phyloP scores from a whole-genome alignment of 139 green algal genomes.

The Mesotaenium endlicherianum region DNA sequence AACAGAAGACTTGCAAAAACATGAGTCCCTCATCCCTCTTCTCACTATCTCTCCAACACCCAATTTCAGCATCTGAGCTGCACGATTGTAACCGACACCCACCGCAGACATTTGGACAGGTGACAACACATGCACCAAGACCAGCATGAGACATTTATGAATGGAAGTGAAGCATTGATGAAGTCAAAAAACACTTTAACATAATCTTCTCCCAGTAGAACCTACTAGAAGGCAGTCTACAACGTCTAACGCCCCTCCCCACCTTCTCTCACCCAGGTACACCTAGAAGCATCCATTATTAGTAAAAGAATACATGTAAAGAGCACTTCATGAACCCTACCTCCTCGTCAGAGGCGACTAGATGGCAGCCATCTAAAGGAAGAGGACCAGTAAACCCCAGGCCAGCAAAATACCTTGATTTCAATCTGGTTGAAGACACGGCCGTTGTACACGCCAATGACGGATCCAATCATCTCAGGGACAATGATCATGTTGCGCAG shows the following conservation, averaged over 20 bases:
- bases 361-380: no score
- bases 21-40: no score
- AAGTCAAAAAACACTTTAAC: neutral
- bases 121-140: no score
- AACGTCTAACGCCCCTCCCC: neutral
- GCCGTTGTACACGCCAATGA: conserved; percentile 99
- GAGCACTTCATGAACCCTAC: neutral
- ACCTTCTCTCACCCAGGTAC: neutral
- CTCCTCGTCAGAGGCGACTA: neutral
- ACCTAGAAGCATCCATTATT: neutral
- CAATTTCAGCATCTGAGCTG: no score
- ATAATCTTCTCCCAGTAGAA: neutral
- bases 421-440: conserved; percentile 99
- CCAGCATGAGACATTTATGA: no score
- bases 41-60: no score
- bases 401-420: conserved; percentile 63
- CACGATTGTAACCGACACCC: no score
- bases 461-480: conserved; percentile 97
- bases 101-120: no score
- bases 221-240: no score
- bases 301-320: conserved; percentile 63
- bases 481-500: conserved; percentile 99
- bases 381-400: no score
- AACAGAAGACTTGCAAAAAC: conserved; percentile 1
- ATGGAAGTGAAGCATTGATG: no score